phyloP scores from a whole-genome alignment of 78 protist species.

The Dictyostelium purpureum region DNA sequence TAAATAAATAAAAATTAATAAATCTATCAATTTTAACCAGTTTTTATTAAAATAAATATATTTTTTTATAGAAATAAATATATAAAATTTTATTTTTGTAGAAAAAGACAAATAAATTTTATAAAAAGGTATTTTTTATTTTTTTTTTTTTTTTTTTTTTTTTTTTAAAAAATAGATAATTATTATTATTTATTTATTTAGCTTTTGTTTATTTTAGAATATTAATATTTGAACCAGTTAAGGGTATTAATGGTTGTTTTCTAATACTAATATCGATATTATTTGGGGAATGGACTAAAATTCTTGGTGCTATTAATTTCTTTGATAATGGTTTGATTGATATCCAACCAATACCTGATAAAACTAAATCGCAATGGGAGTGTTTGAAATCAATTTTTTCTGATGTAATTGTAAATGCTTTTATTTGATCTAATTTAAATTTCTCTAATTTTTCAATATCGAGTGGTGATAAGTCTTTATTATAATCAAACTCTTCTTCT shows the following conservation, averaged over 20 bases:
- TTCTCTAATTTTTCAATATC: neutral
- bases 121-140: too few relatives aligned
- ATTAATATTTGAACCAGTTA: constrained; percentile 1
- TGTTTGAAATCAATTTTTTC: constrained; percentile 43
- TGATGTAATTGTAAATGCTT: constrained; percentile 28
- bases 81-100: too few relatives aligned
- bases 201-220: constrained; percentile 11
- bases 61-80: too few relatives aligned
- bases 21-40: too few relatives aligned
- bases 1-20: too few relatives aligned
- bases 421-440: constrained; percentile 3
- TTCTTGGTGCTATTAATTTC: neutral
- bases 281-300: constrained; percentile 16
- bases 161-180: too few relatives aligned
- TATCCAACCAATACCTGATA: constrained; percentile 78
- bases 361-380: constrained; percentile 45
- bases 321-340: constrained; percentile 44
- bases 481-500: neutral
- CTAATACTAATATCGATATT: constrained; percentile 27
- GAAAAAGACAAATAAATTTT: too few relatives aligned
- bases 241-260: constrained; percentile 38
- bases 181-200: too few relatives aligned
- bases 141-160: too few relatives aligned
- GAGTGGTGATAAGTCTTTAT: neutral
- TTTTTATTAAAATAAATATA: too few relatives aligned